phyloP scores from a whole-genome alignment of 179 eudicot species.

The Beta lomatogona region DNA sequence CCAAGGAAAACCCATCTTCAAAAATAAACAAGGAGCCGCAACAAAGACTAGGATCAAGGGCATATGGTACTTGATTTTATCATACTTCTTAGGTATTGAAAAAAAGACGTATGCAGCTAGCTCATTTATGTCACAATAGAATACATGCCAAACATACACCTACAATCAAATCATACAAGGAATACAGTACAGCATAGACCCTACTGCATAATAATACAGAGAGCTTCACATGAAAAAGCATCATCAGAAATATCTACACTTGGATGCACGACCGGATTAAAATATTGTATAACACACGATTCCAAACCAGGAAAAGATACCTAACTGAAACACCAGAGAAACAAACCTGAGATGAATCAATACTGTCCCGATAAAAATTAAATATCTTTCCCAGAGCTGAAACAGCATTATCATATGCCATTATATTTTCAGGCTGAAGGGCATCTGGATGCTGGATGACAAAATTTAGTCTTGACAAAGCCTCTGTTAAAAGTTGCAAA shows the following conservation, averaged over 20 bases:
- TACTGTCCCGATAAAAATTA: slow-evolving; percentile 78
- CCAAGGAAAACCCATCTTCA: background rate
- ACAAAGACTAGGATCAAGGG: background rate
- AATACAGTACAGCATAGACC: background rate
- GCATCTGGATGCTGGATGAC: slow-evolving; percentile 77
- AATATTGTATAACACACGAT: background rate
- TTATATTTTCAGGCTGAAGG: slow-evolving; percentile 64
- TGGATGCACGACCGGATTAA: background rate
- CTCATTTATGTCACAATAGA: background rate
- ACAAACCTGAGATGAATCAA: slow-evolving; percentile 84
- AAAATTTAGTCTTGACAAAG: slow-evolving; percentile 83
- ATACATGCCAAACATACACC: slow-evolving; percentile 8
- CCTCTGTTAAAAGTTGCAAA: slow-evolving; percentile 53
- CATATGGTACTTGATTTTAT: background rate
- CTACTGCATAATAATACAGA: background rate
- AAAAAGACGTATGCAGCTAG: background rate
- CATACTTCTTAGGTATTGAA: background rate
- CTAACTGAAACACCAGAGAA: slow-evolving; percentile 14
- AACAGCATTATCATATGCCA: slow-evolving; percentile 99
- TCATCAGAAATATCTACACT: background rate
- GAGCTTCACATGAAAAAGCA: background rate
- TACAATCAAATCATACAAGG: background rate
- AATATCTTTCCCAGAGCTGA: slow-evolving; percentile 95
- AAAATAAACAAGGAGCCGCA: background rate
- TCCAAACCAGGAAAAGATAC: background rate